Percentiles rank a stretch among this genome's conserved stretches.
phyloP scores from a whole-genome alignment of 106 monocot genomes.

The Agapanthus africanus region DNA sequence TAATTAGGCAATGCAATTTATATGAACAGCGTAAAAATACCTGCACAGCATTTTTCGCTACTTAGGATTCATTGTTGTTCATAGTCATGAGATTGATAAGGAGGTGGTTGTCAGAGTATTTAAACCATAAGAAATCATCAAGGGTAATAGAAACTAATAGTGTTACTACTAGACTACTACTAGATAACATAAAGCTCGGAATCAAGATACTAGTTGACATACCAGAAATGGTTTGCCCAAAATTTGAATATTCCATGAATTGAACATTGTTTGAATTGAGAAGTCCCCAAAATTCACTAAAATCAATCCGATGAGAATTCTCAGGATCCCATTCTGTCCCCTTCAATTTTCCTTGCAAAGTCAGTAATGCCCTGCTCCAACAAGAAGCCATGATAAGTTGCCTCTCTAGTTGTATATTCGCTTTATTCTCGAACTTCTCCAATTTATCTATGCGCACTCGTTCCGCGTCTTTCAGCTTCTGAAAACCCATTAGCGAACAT shows the following conservation, averaged over 20 bases:
- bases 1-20: no score
- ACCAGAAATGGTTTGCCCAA: slow-evolving; percentile 68
- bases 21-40: no score
- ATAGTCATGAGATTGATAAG: no score
- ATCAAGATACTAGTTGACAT: slow-evolving; percentile 9
- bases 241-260: slow-evolving; percentile 86
- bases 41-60: no score
- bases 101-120: no score
- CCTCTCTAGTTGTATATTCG: slow-evolving; percentile 66
- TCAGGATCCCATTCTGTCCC: slow-evolving; percentile 85
- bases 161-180: no score
- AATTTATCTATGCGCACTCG: slow-evolving; percentile 47
- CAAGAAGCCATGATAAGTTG: slow-evolving; percentile 70
- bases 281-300: slow-evolving; percentile 67
- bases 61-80: no score
- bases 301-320: slow-evolving; percentile 68
- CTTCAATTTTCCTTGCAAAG: slow-evolving; percentile 79
- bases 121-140: not conserved
- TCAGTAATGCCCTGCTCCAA: slow-evolving; percentile 63
- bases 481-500: slow-evolving; percentile 11
- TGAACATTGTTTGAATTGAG: slow-evolving; percentile 75
- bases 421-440: slow-evolving; percentile 66
- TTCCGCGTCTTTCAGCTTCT: slow-evolving; percentile 69
- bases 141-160: not conserved
- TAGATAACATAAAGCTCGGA: not conserved